phyloP scores from a whole-genome alignment of 108 stramenopile species.

The Nitzschia inconspicua region DNA sequence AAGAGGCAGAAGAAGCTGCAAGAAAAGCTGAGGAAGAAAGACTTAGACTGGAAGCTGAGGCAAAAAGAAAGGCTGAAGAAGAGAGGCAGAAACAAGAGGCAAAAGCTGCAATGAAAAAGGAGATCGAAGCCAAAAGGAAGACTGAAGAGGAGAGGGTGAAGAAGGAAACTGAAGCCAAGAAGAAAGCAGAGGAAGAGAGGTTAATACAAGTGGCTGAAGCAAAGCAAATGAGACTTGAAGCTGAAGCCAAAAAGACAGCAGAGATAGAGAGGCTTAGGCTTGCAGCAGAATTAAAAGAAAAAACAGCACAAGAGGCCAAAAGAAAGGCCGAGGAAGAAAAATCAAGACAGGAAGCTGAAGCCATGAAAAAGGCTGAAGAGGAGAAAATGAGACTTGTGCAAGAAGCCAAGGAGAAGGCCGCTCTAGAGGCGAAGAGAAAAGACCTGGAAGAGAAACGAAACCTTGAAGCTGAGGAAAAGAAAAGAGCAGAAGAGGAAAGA shows the following conservation, averaged over 20 bases:
- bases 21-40: not conserved
- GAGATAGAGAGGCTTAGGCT: not conserved
- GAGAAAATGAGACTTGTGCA: not conserved
- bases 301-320: constrained; percentile 7
- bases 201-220: too few species aligned
- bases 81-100: too few species aligned
- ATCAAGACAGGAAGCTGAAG: not conserved
- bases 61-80: constrained; percentile 1
- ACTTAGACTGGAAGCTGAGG: constrained; percentile 1
- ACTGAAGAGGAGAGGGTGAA: too few species aligned
- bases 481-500: not conserved
- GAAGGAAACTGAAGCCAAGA: too few species aligned
- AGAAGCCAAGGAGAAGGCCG: not conserved
- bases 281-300: not conserved
- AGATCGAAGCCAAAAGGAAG: too few species aligned
- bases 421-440: not conserved
- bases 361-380: constrained; percentile 2
- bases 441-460: not conserved
- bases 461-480: not conserved
- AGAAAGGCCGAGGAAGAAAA: constrained; percentile 3
- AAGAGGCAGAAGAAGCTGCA: not conserved
- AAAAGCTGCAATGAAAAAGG: not conserved
- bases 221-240: constrained; percentile 3
- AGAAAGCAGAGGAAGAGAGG: too few species aligned
- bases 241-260: not conserved